phyloP scores from a whole-genome alignment of 805 yeast species.

The Wickerhamiella dianesei region DNA sequence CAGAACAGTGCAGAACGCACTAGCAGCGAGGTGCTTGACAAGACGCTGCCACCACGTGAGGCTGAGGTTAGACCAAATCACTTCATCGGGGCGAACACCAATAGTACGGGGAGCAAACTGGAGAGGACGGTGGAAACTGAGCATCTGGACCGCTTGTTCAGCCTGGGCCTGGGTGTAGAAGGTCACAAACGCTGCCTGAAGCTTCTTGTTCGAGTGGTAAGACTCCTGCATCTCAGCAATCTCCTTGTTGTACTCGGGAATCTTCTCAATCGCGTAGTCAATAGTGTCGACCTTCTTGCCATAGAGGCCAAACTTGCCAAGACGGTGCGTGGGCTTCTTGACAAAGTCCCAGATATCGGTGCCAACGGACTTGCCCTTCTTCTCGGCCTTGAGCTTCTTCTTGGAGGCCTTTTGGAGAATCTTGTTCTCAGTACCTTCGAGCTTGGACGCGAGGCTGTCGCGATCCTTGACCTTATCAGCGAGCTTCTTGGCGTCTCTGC shows the following conservation, averaged over 20 bases:
- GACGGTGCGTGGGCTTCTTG: slow-evolving; percentile 66
- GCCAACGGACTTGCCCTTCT: slow-evolving; percentile 36
- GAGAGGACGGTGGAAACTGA: slow-evolving; percentile 35
- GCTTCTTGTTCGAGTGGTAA: slow-evolving; percentile 44
- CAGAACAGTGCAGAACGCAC: slow-evolving; percentile 43
- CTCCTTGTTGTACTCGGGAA: slow-evolving; percentile 56
- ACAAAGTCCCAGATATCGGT: slow-evolving; percentile 16
- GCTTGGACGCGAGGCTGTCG: slow-evolving; percentile 39
- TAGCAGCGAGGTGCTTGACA: slow-evolving; percentile 44
- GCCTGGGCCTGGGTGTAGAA: slow-evolving; percentile 77
- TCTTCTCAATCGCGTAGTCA: slow-evolving; percentile 50
- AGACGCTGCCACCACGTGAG: slow-evolving; percentile 44
- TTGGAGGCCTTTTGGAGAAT: slow-evolving; percentile 52
- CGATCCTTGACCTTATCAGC: slow-evolving; percentile 46
- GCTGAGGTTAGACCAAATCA: slow-evolving; percentile 68
- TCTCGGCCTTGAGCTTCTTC: slow-evolving; percentile 47
- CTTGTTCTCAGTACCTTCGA: slow-evolving; percentile 54
- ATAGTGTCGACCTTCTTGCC: slow-evolving; percentile 82
- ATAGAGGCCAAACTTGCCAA: slow-evolving; percentile 40
- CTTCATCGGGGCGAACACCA: slow-evolving; percentile 67
- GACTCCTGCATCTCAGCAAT: slow-evolving; percentile 45
- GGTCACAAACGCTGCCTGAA: slow-evolving; percentile 71
- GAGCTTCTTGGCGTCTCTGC: slow-evolving; percentile 47
- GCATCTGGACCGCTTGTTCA: slow-evolving; percentile 74
- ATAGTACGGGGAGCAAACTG: slow-evolving; percentile 36